Base-by-base conservation (phyloP, 805 yeast species). In the Nakazawaea holstii region DNA sequence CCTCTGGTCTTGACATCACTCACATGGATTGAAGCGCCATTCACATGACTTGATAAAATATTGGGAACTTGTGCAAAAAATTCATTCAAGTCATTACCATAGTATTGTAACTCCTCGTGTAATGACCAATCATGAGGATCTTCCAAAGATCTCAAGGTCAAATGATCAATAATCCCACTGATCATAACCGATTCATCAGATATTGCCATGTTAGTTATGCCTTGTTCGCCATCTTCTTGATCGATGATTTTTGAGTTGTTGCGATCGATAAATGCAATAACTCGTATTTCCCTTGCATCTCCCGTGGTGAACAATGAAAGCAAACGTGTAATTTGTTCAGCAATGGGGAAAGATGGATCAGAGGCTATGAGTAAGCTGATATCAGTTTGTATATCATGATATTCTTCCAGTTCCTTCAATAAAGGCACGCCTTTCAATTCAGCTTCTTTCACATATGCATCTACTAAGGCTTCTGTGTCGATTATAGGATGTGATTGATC, bases 1-100 rank as follows among this genome's bases (percentile, higher is more conserved):
- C 66, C 56, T 46, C 91, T 67, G 1, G 91, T 84, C 60, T 85
- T 85, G 26, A 84, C 74, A 61, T 85, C 94, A 46, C 70, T 66
- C 2, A 76, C 65, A 8, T 62, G 49, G 15, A 77, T 49, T 27
- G 61, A 67, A 28, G 37, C 43, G 32, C 30, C 10, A 6, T 13
- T 26, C 2, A 11, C 10, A 17, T 27, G 11, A 13, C 14, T 15
- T 3, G 24, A 7, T 11, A 45, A 33, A 13, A 43, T 29, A 9
- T 20, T 35, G 6, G 15, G 60, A 4, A 47, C 48, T 3, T 39
- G 37, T 2, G 43, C 14, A 5, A 61, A 47, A 7, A 63, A 35
- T 17, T 55, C 50, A 7, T 57, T 40, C 6, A 60, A 51, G 32
- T 63, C 61, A 13, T 44, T 40, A 7, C 57, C 43, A 14, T 43